A percentile compares a stretch with the other conserved stretches of the same genome.
phyloP scores from a whole-genome alignment of 148 eudicot genomes.

The Camellia lanceoleosa region DNA sequence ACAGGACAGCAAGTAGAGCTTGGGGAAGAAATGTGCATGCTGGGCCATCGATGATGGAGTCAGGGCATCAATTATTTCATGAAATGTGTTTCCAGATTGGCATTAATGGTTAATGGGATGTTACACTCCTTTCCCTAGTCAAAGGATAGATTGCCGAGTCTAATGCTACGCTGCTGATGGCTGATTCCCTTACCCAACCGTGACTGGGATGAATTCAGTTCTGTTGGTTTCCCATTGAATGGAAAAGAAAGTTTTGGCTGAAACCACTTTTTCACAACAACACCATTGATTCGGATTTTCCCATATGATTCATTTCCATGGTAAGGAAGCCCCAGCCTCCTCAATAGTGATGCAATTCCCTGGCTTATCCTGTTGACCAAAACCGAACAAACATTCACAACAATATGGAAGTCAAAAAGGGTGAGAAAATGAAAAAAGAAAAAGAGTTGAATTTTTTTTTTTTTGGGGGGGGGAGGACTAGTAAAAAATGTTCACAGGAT shows the following conservation, averaged over 20 bases:
- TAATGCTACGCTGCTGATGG: conserved; percentile 71
- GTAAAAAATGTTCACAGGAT: too few species aligned
- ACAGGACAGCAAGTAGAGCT: conserved; percentile 2
- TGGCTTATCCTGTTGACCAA: conserved; percentile 66
- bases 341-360: conserved; percentile 71
- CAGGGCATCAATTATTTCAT: background rate
- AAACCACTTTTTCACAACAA: conserved; percentile 70
- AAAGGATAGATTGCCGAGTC: conserved; percentile 62
- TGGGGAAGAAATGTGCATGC: background rate
- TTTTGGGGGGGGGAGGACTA: too few species aligned
- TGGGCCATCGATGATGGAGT: background rate
- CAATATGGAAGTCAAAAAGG: background rate
- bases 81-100: background rate
- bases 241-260: conserved; percentile 60
- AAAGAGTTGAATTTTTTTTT: too few species aligned
- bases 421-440: too few species aligned
- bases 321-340: conserved; percentile 73
- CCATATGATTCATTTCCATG: conserved; percentile 82
- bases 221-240: conserved; percentile 34
- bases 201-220: conserved; percentile 44
- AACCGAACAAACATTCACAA: conserved; percentile 16
- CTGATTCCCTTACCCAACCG: conserved; percentile 55
- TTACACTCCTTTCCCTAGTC: conserved; percentile 28
- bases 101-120: background rate
- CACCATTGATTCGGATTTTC: conserved; percentile 72